Conservation (phyloP, 1,284 basidiomycete species). For the Coniferiporia sulphurascens region DNA sequence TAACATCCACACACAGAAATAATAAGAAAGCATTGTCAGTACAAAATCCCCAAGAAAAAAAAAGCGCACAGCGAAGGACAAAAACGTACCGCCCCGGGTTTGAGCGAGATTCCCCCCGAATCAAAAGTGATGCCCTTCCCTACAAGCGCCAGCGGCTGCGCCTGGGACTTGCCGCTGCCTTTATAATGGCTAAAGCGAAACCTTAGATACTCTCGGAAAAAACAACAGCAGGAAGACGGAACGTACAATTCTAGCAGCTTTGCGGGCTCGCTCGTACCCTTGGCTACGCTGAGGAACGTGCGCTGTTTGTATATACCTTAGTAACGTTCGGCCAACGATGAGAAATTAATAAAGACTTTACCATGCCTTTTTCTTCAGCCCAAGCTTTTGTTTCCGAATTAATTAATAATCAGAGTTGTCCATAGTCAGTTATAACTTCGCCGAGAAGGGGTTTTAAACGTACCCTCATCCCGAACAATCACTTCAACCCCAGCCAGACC, state of each 20-base stretch:
- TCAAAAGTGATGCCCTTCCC: conserved; percentile 91
- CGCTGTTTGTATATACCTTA: conserved; percentile 36
- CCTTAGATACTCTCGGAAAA: too few species aligned
- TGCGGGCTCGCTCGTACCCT: conserved; percentile 78
- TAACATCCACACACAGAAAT: neutral
- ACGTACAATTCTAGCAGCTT: conserved; percentile 82
- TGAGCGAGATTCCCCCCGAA: conserved; percentile 86
- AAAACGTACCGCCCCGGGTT: conserved; percentile 61
- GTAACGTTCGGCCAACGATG: neutral
- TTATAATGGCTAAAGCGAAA: conserved; percentile 54
- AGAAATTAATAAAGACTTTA: conserved; percentile 24
- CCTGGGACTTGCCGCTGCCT: conserved; percentile 47
- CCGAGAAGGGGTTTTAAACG: conserved; percentile 13
- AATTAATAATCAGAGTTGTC: neutral
- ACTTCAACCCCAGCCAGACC: conserved; percentile 68
- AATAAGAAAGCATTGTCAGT: neutral
- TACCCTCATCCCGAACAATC: conserved; percentile 72
- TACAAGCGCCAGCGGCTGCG: conserved; percentile 70
- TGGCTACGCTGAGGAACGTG: conserved; percentile 84
- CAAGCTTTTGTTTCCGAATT: conserved; percentile 42
- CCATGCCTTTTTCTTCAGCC: conserved; percentile 82
- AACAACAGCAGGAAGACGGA: neutral
- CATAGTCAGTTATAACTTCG: neutral
- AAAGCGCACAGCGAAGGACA: conserved; percentile 17
- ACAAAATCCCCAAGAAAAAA: neutral